Evolutionary conservation across 345 rosid genomes (phyloP), one percentile per base, ranked within the genome.

Genomic region (Camelina sativa): DNA sequence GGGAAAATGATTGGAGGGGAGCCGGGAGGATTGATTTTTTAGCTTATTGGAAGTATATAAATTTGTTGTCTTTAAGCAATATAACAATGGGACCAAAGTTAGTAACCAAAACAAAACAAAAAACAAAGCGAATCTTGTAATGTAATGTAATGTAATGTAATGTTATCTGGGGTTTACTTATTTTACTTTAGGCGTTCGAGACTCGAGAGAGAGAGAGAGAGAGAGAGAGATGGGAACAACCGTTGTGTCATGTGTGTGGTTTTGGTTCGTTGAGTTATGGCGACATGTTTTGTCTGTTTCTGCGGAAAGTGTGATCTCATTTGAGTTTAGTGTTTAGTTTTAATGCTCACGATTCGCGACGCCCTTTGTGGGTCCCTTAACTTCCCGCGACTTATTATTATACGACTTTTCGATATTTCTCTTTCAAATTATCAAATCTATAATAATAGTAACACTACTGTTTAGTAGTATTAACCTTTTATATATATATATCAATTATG

Each of bases 231-330:
- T 1, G 43, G 34, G 67, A 40, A 20, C 73, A 61, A 60, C 73
- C 55, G 73, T 19, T 65, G 76, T 19, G 65, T 55, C 34, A 47
- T 11, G 16, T 58, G 73, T 67, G 68, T 59, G 68, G 64, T 44
- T 47, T 61, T 53, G 73, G 71, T 62, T 62, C 75, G 63, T 70
- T 62, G 71, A 63, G 71, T 77, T 35, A 76, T 77, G 76, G 80
- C 80, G 57, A 71, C 76, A 65, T 65, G 73, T 65, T 60, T 72
- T 77, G 81, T 77, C 81, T 72, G 73, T 72, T 77, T 72, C 58
- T 47, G 71, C 6, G 6, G 7, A 30, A 30, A 30, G 5, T 68
- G 22, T 70, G 40, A 35, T 57, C 65, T 64, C 25, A 23, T 23
- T 28, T 28, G 72, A 58, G 67, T 71, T 71, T 48, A 17, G 53